A percentile compares a stretch with the other conserved stretches of the same genome.
Evolutionary conservation across 371 early-diverging fungal genomes (phyloP).

Genomic region (Blastocladiella emersonii): DNA sequence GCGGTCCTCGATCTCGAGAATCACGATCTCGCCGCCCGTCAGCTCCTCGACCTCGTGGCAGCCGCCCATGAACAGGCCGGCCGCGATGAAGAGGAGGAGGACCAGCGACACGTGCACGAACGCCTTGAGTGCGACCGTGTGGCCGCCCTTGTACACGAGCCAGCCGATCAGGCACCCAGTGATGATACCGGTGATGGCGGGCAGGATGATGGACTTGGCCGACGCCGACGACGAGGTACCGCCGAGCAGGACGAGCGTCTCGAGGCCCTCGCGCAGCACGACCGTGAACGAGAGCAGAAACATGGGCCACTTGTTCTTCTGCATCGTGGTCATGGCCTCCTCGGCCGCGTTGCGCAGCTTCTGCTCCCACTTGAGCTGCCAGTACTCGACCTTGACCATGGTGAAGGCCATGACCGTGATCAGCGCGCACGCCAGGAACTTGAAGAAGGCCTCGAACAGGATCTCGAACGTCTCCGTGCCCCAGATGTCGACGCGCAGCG

Average conservation of each 20-base stretch:
- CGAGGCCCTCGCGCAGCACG: neutral
- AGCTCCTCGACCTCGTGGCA: neutral
- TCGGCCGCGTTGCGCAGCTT: neutral
- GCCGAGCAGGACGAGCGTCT: neutral
- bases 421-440: neutral
- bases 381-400: neutral
- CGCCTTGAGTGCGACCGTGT: neutral
- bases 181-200: neutral
- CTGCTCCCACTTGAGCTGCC: slow-evolving; percentile 4
- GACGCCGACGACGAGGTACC: neutral
- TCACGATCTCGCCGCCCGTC: neutral
- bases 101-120: neutral
- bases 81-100: slow-evolving; percentile 1
- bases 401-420: slow-evolving; percentile 3
- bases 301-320: neutral
- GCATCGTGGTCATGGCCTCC: neutral
- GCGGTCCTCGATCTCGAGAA: neutral
- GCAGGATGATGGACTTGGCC: neutral
- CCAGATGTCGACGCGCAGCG: neutral
- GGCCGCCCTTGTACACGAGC: neutral
- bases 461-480: neutral
- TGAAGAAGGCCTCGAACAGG: neutral
- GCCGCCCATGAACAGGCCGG: neutral
- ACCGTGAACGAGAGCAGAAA: neutral
- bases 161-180: neutral